Conservation (phyloP, 257 asterid species). For the Nicotiana benthamiana region DNA sequence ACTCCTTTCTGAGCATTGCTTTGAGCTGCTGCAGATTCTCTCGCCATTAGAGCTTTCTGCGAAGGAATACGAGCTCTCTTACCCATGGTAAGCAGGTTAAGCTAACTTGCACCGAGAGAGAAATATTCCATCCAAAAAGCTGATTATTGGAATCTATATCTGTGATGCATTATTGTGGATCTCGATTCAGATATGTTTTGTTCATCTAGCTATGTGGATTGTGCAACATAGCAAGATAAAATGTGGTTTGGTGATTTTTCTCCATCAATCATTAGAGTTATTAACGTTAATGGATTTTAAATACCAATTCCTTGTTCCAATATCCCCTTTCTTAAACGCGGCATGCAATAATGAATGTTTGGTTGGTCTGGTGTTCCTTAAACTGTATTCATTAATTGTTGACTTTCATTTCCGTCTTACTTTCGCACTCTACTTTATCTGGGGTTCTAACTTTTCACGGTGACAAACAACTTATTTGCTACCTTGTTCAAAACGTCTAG, state of each 20-base stretch:
- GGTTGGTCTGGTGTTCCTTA: neutral
- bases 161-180: neutral
- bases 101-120: too few relatives aligned
- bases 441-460: neutral
- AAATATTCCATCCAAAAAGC: too few relatives aligned
- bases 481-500: neutral
- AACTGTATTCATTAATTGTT: neutral
- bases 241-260: neutral
- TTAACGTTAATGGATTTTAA: neutral
- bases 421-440: neutral
- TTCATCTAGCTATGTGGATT: neutral
- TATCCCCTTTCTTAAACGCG: neutral
- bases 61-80: too few relatives aligned
- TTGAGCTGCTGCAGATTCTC: too few relatives aligned
- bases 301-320: neutral
- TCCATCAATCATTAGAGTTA: neutral
- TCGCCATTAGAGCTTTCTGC: too few relatives aligned
- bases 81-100: too few relatives aligned
- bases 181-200: neutral
- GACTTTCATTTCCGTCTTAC: neutral
- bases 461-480: neutral
- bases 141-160: too few relatives aligned
- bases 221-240: too few relatives aligned
- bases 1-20: too few relatives aligned
- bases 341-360: too few relatives aligned